A percentile compares a stretch with the other conserved stretches of the same genome.
phyloP scores from a whole-genome alignment of 768 basidiomycete species.

The Boletus reticuloceps region DNA sequence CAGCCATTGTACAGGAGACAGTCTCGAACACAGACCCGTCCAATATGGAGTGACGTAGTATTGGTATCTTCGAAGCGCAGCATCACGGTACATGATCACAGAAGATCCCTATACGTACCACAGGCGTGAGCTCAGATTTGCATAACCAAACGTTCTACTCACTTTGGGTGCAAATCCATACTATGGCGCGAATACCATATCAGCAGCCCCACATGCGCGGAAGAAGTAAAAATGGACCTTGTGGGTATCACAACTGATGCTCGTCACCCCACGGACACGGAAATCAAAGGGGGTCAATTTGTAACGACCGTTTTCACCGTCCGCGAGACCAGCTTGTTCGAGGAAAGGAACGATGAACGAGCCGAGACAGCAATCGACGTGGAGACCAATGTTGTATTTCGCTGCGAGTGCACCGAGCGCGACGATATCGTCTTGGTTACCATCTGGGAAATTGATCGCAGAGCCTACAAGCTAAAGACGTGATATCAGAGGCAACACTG shows the following conservation, averaged over 20 bases:
- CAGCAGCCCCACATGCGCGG: not conserved
- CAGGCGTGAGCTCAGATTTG: not conserved
- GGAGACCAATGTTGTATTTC: slow-evolving; percentile 75
- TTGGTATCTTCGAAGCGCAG: slow-evolving; percentile 74
- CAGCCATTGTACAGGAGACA: not conserved
- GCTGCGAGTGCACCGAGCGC: slow-evolving; percentile 73
- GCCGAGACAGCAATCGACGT: slow-evolving; percentile 94
- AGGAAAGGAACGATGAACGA: slow-evolving; percentile 94
- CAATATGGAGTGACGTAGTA: slow-evolving; percentile 85
- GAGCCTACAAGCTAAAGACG: slow-evolving; percentile 72
- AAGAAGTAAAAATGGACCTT: slow-evolving; percentile 49
- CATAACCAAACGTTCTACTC: slow-evolving; percentile 5
- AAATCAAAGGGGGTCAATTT: slow-evolving; percentile 83
- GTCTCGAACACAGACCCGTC: slow-evolving; percentile 49
- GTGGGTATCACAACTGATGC: slow-evolving; percentile 95
- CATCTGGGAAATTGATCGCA: slow-evolving; percentile 82
- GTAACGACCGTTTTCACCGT: slow-evolving; percentile 51
- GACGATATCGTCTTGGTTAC: slow-evolving; percentile 83
- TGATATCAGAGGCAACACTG: not conserved
- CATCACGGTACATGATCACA: slow-evolving; percentile 89
- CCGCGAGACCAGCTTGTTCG: slow-evolving; percentile 69
- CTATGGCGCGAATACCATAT: slow-evolving; percentile 34
- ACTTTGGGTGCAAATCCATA: slow-evolving; percentile 96
- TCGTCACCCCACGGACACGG: slow-evolving; percentile 84
- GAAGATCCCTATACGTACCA: slow-evolving; percentile 67